Base-by-base conservation (phyloP, 805 yeast genomes). In the Suhomyces vadensis region DNA sequence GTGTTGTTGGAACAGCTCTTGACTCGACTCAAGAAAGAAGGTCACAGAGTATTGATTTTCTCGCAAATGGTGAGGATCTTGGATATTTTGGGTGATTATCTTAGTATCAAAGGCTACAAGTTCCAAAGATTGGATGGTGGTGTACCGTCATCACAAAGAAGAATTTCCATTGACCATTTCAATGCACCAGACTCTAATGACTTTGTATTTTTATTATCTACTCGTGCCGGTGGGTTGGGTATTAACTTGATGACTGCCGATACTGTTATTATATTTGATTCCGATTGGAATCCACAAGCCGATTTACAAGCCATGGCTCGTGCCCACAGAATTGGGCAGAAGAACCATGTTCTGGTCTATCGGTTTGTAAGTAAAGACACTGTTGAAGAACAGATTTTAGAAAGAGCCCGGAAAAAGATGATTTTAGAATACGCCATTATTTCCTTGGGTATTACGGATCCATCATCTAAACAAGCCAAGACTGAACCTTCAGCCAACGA, bases 221-320 rank as follows among this genome's bases (percentile, higher is more conserved):
- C 99, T 1, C 81, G 99, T 72, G 99, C 99, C 10, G 99, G 99
- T 73, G 99, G 99, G 43, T 75, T 94, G 49, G 99, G 99, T 67
- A 94, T 94, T 62, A 94, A 94, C 64, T 75, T 94, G 62, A 94
- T 94, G 99, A 94, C 99, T 5, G 99, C 99, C 3, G 99, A 94
- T 61, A 94, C 99, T 6, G 99, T 94, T 22, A 88, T 94, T 55
- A 92, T 94, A 31, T 94, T 94, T 67, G 99, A 94, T 67, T 88
- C 96, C 4, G 99, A 94, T 70, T 94, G 99, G 99, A 94, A 94
- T 61, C 99, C 99, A 0, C 99, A 94, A 65, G 99, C 99, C 0
- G 99, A 94, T 75, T 74, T 94, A 57, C 99, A 94, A 68, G 99
- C 99, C 1, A 94, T 94, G 99, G 99, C 99, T 0, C 82, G 99